Base-by-base conservation (phyloP, 495 filamentous ascomycete genomes). In the Aspergillus carlsbadensis region DNA sequence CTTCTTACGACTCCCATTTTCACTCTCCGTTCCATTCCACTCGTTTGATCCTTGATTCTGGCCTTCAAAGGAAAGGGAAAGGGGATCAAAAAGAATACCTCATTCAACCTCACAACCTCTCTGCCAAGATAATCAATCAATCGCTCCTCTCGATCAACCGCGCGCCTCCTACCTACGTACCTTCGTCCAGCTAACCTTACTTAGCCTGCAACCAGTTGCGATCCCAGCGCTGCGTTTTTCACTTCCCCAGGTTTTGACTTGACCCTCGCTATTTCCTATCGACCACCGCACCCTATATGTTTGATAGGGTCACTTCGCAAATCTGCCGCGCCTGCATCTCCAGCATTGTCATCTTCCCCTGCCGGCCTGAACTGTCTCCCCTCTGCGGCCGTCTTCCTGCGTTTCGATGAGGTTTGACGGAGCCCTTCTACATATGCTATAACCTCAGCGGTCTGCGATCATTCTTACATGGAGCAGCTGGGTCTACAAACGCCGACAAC, bases 391-490 rank as follows among this genome's bases (percentile, higher is more conserved):
- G 47, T 42, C 22, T 26, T 42, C 37, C 13, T 24, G 39, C 52
- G 46, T 11, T 43, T 60, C 51, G 52, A 60, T 56, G 53, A 29
- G 52, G 35, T 50, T 34, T 34, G 40, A 41, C 26, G 40, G 22
- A 42, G 22, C 29, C 29, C 49, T 10, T 26, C 50, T 41, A 53
- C 53, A 44, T 36, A 64, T 70, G 65, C 49, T 61, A 58, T 74
- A 59, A 69, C 52, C 24, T 57, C 29, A 43, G 58, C 57, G 17
- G 56, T 46, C 40, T 39, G 48, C 37, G 50, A 64, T 50, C 37
- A 36, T 57, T 56, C 48, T 67, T 74, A 63, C 63, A 69, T 74
- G 68, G 68, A 74, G 65, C 63, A 75, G 74, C 71, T 77, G 74
- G 72, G 66, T 70, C 73, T 64, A 61, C 68, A 70, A 48, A 65